phyloP scores from a whole-genome alignment of 169 alveolate genomes.

The Cryptosporidium baileyi region DNA sequence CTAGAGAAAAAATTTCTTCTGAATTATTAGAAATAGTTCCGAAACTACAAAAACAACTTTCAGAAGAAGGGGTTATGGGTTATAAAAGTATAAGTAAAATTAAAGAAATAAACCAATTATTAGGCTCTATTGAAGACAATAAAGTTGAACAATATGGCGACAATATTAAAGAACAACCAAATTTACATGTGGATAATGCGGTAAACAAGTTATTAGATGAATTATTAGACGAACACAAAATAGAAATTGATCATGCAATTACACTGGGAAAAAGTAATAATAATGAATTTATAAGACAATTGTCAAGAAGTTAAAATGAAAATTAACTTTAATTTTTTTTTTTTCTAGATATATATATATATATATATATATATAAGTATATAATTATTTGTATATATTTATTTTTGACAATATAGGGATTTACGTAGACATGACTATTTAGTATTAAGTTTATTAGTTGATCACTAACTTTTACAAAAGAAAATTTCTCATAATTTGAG shows the following conservation, averaged over 20 bases:
- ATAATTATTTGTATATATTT: too few species aligned
- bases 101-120: slow-evolving; percentile 28
- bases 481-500: too few species aligned
- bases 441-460: too few species aligned
- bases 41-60: slow-evolving; percentile 32
- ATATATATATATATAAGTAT: too few species aligned
- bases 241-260: slow-evolving; percentile 46
- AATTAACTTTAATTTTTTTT: too few species aligned
- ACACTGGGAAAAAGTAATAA: not conserved
- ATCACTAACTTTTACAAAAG: too few species aligned
- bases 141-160: not conserved
- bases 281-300: not conserved
- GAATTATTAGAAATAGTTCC: slow-evolving; percentile 35
- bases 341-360: too few species aligned
- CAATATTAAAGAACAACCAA: not conserved
- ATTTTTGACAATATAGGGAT: too few species aligned
- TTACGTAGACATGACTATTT: too few species aligned
- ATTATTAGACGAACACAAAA: slow-evolving; percentile 20
- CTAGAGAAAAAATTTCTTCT: slow-evolving; percentile 33
- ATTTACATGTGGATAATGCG: not conserved
- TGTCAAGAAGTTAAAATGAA: not conserved
- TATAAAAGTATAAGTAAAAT: slow-evolving; percentile 2
- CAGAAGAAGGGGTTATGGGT: slow-evolving; percentile 59
- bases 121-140: not conserved
- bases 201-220: slow-evolving; percentile 27